Percentiles rank a stretch among this genome's conserved stretches.
These are phyloP conservation scores for Jatropha multifida DNA, from an alignment of 441 rosid genomes.

Conservation along the genomic window DNA sequence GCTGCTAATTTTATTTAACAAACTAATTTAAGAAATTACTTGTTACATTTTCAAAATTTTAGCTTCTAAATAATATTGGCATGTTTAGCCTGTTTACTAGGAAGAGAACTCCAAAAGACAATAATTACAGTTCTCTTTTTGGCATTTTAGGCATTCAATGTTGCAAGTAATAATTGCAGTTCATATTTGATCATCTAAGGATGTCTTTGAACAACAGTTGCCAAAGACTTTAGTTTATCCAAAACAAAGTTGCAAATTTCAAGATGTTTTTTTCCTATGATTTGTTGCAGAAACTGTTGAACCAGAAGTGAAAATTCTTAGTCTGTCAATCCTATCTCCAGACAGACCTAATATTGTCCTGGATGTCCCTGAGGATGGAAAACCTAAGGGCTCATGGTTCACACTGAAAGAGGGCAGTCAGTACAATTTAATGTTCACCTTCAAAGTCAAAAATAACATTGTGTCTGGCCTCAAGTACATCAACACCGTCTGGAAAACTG, in stretches of 20 bases:
- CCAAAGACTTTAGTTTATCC: too few relatives aligned
- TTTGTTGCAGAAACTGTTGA: slow-evolving; percentile 60
- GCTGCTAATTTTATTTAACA: too few relatives aligned
- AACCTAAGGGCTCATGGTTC: slow-evolving; percentile 75
- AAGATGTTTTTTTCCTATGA: background rate
- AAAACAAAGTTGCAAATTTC: too few relatives aligned
- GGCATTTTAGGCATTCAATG: background rate
- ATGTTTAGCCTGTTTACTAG: background rate
- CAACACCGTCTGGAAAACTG: slow-evolving; percentile 86
- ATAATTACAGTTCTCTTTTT: background rate
- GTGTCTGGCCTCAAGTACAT: slow-evolving; percentile 89
- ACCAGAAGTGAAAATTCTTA: slow-evolving; percentile 69
- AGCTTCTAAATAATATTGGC: background rate
- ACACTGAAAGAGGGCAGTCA: slow-evolving; percentile 86
- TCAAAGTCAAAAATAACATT: slow-evolving; percentile 78
- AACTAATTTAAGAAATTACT: background rate
- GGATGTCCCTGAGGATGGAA: slow-evolving; percentile 70
- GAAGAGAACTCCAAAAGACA: background rate
- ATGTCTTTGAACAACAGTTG: too few relatives aligned
- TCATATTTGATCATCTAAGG: too few relatives aligned
- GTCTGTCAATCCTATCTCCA: slow-evolving; percentile 63
- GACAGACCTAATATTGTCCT: slow-evolving; percentile 64
- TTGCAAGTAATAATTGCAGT: too few relatives aligned
- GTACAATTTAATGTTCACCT: slow-evolving; percentile 66
- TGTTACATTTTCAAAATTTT: background rate